These are phyloP conservation scores for Ramularia endophylla DNA, from an alignment of 2,329 filamentous ascomycete species.

Conservation along the genomic window DNA sequence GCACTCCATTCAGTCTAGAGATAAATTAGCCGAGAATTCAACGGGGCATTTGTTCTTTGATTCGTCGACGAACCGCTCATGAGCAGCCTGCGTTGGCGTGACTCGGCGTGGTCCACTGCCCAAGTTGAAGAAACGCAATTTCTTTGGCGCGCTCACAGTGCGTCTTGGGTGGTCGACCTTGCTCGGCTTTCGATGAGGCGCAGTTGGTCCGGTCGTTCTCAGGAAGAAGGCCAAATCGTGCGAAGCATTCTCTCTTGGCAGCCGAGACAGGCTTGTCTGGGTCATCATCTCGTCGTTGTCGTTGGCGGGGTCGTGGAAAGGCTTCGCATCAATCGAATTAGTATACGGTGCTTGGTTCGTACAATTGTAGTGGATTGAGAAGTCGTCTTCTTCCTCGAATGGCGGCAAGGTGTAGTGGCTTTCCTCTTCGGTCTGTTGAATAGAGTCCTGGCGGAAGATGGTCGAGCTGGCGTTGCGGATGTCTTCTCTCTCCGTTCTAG, in stretches of 20 bases:
- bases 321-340: constrained; percentile 5
- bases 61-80: constrained; percentile 18
- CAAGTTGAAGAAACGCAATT: constrained; percentile 27
- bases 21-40: constrained; percentile 7
- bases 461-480: constrained; percentile 20
- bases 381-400: too few species aligned
- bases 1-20: constrained; percentile 13
- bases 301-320: too few species aligned
- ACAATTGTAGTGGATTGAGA: constrained; percentile 18
- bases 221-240: constrained; percentile 35
- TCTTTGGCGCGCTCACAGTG: constrained; percentile 24
- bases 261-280: constrained; percentile 23
- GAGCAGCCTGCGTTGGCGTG: constrained; percentile 14
- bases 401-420: constrained; percentile 3
- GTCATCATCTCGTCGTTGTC: constrained; percentile 27
- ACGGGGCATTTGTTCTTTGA: constrained; percentile 1
- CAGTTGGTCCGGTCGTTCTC: constrained; percentile 32
- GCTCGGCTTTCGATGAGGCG: constrained; percentile 25
- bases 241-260: constrained; percentile 25
- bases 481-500: constrained; percentile 18
- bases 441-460: constrained; percentile 25
- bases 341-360: constrained; percentile 26
- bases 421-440: constrained; percentile 22
- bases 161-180: constrained; percentile 21
- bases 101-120: constrained; percentile 8